Evolutionary conservation across 352 stramenopile species (phyloP).

Genomic region (Plasmopara muralis): DNA sequence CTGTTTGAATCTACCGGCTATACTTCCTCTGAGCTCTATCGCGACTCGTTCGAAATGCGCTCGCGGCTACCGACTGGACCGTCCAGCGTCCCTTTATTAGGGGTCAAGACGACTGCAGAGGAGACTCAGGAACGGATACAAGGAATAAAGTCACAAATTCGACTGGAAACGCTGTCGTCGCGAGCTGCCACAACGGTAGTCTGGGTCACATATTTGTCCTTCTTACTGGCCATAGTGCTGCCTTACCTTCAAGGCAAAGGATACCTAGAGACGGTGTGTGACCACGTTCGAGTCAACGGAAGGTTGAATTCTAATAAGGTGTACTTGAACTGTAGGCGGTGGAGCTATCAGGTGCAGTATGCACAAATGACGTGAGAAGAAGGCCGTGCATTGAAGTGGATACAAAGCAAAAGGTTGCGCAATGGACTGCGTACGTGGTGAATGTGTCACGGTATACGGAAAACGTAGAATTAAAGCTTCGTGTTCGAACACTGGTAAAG

Average conservation of each 20-base stretch:
- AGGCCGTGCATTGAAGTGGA: conserved; percentile 72
- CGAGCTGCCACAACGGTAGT: conserved; percentile 64
- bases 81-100: conserved; percentile 23
- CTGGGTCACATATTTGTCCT: conserved; percentile 70
- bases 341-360: conserved; percentile 49
- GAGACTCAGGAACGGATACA: conserved; percentile 25
- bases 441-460: conserved; percentile 69
- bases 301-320: not conserved
- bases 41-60: conserved; percentile 76
- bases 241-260: conserved; percentile 74
- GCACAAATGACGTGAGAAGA: conserved; percentile 12
- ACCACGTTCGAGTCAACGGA: conserved; percentile 3
- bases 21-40: conserved; percentile 72
- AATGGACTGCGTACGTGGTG: conserved; percentile 59
- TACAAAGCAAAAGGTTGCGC: conserved; percentile 34
- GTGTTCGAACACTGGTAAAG: conserved; percentile 45
- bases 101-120: conserved; percentile 7
- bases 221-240: conserved; percentile 56
- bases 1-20: conserved; percentile 78
- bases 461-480: conserved; percentile 51
- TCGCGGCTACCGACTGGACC: conserved; percentile 35
- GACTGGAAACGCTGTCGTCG: conserved; percentile 75
- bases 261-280: conserved; percentile 54
- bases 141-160: conserved; percentile 49
- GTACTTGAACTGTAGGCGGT: conserved; percentile 33